phyloP scores from a whole-genome alignment of 1,284 basidiomycete genomes.

The Microbotryomycetes sp. region DNA sequence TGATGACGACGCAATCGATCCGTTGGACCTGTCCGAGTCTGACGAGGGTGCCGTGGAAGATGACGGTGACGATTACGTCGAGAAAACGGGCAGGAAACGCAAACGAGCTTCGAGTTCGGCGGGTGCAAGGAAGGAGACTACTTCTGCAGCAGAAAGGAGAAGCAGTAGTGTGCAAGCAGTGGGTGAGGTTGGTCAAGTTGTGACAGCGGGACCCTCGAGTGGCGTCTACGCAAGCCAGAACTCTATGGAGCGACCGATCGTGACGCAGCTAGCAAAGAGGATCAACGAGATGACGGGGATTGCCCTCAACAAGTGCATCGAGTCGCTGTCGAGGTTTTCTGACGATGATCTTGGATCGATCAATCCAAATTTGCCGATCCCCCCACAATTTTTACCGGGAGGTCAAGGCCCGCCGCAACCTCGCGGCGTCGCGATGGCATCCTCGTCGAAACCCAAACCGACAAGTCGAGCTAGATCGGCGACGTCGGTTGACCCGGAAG shows the following conservation, averaged over 20 bases:
- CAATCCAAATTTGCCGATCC: constrained; percentile 2
- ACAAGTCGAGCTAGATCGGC: background rate
- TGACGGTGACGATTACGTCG: background rate
- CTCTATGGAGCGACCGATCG: too few species aligned
- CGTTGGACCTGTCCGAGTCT: background rate
- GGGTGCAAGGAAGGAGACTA: too few species aligned
- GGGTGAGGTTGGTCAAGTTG: too few species aligned
- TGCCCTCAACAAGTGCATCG: constrained; percentile 3
- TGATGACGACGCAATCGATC: background rate
- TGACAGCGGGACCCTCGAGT: too few species aligned
- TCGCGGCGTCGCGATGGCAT: background rate
- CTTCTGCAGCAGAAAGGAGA: too few species aligned
- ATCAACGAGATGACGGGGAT: constrained; percentile 4
- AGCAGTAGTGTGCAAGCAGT: too few species aligned
- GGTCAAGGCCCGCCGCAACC: background rate
- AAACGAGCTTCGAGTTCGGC: too few species aligned
- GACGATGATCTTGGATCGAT: constrained; percentile 2
- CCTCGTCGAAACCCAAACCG: background rate
- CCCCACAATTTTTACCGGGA: constrained; percentile 4
- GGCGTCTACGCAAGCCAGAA: too few species aligned
- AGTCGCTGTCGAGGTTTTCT: background rate
- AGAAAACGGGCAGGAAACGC: background rate
- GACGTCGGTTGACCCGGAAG: background rate
- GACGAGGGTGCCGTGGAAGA: background rate
- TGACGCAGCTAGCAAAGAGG: background rate